A percentile compares a stretch with the other conserved stretches of the same genome.
Evolutionary conservation across 129 eudicot species (phyloP).

Genomic region (Kitagawia praeruptora): DNA sequence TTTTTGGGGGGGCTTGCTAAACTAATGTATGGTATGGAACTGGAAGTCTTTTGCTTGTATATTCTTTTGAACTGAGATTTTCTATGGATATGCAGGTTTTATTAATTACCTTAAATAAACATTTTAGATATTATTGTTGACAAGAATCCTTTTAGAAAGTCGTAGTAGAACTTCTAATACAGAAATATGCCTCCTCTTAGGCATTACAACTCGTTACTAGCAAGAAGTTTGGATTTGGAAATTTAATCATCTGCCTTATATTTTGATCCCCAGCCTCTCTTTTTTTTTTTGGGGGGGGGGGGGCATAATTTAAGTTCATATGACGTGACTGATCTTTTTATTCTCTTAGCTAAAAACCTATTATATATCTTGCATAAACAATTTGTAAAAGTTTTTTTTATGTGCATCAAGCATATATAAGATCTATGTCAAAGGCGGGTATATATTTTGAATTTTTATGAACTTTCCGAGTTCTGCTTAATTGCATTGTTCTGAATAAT

Average conservation of each 20-base stretch:
- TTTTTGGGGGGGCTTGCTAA: not conserved
- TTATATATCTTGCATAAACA: not conserved
- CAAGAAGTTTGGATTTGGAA: not conserved
- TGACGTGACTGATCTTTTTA: not conserved
- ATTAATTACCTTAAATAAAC: not conserved
- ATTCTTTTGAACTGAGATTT: not conserved
- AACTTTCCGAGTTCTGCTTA: not conserved
- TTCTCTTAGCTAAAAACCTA: not conserved
- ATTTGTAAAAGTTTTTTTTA: not conserved
- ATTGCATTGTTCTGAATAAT: conserved; percentile 8
- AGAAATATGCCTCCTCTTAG: not conserved
- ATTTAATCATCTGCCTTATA: not conserved
- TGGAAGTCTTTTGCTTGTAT: not conserved
- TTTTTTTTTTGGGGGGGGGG: not conserved
- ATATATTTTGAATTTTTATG: not conserved
- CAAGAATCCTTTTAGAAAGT: not conserved
- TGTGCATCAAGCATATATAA: not conserved
- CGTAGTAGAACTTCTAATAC: not conserved
- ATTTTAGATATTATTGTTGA: not conserved
- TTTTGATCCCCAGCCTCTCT: no score
- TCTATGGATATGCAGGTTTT: not conserved
- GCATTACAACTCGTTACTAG: not conserved
- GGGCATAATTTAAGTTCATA: not conserved
- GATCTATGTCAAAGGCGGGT: not conserved
- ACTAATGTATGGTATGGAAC: not conserved